Base-by-base conservation (phyloP, 495 filamentous ascomycete species). In the Annulohypoxylon stygium region DNA sequence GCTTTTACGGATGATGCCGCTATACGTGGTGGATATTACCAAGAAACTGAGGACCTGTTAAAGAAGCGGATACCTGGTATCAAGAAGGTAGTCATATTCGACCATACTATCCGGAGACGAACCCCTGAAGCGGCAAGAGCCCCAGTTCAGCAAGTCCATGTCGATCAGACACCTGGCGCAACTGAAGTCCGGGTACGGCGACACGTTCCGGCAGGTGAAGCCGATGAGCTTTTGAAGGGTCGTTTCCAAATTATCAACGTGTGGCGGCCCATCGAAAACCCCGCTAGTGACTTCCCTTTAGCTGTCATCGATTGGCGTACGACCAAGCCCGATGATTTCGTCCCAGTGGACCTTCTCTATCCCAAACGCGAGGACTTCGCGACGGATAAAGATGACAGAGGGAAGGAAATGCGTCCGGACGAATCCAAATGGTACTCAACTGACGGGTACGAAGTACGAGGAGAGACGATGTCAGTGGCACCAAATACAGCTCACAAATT, bases 161-260 rank as follows among this genome's bases (percentile, higher is more conserved):
- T 95, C 59, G 94, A 97, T 75, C 94, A 97, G 79, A 96, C 93
- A 0, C 76, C 87, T 14, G 75, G 76, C 9, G 90, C 92, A 0
- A 91, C 91, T 0, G 86, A 77, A 5, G 82, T 83, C 25, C 89
- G 94, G 12, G 92, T 97, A 34, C 75, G 85, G 2, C 83, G 88
- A 0, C 93, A 97, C 76, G 67, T 92, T 0, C 72, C 83, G 0
- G 33, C 74, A 0, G 86, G 86, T 8, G 82, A 86, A 11, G 87
- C 90, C 0, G 87, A 89, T 12, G 81, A 79, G 55, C 81, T 94
- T 0, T 81, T 93, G 0, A 70, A 85, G 26, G 62, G 86, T 4
- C 85, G 93, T 0, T 92, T 89, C 77, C 88, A 93, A 65, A 89
- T 97, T 50, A 88, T 97, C 74, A 97, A 97, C 74, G 91, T 97